Percentiles rank a stretch among this genome's conserved stretches.
These are phyloP conservation scores for Rutstroemia sp. DNA, from an alignment of 2,329 filamentous ascomycete species.

Conservation along the genomic window DNA sequence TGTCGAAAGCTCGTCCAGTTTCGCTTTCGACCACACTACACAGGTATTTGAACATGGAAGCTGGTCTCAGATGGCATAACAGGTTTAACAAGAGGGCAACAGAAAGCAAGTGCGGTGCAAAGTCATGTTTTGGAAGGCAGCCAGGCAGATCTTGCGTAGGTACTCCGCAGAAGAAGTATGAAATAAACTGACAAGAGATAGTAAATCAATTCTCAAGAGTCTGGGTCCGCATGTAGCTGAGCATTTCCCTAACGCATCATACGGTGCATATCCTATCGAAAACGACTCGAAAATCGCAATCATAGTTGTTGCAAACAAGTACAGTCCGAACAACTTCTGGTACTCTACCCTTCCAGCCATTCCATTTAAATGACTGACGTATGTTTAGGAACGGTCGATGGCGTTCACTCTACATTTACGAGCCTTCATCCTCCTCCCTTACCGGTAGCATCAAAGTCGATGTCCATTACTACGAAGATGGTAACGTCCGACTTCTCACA, in stretches of 20 bases:
- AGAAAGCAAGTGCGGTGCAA: slow-evolving; percentile 79
- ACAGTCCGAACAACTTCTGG: slow-evolving; percentile 98
- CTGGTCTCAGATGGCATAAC: no score
- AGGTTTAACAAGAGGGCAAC: neutral
- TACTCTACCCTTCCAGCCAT: slow-evolving; percentile 31
- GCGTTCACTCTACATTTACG: slow-evolving; percentile 79
- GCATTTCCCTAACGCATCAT: slow-evolving; percentile 77
- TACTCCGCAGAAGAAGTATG: slow-evolving; percentile 6
- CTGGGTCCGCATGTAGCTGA: slow-evolving; percentile 71
- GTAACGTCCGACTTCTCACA: slow-evolving; percentile 91
- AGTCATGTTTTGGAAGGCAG: slow-evolving; percentile 70
- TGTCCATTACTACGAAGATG: slow-evolving; percentile 99
- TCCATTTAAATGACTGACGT: slow-evolving; percentile 4
- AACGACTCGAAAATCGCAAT: slow-evolving; percentile 71
- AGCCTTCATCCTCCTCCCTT: slow-evolving; percentile 59
- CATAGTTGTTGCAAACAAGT: slow-evolving; percentile 88
- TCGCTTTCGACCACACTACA: slow-evolving; percentile 76
- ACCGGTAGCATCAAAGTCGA: slow-evolving; percentile 84
- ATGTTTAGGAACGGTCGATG: slow-evolving; percentile 80
- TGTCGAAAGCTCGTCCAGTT: slow-evolving; percentile 78
- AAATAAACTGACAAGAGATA: slow-evolving; percentile 31
- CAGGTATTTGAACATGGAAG: slow-evolving; percentile 43
- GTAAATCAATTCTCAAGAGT: slow-evolving; percentile 76
- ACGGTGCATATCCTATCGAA: slow-evolving; percentile 75
- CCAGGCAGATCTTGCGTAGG: slow-evolving; percentile 74